Base-by-base conservation (phyloP, 768 basidiomycete species). In the Rhodotorula diobovata region DNA sequence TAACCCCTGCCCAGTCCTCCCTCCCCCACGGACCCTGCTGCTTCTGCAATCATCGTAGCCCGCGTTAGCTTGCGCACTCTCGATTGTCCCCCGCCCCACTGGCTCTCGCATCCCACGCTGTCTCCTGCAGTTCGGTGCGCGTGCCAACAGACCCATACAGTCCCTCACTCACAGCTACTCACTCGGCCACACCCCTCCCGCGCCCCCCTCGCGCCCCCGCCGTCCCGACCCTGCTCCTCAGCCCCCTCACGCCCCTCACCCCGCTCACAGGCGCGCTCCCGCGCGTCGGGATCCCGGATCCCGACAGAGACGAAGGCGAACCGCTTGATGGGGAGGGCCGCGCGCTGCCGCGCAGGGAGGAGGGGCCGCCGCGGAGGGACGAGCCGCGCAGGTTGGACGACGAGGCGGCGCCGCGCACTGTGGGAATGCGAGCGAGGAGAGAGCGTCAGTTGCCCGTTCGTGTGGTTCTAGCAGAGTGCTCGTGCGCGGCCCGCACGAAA, bases 241-340 rank as follows among this genome's bases (percentile, higher is more conserved):
- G n/a, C 30, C 73, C 73, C 20, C 69, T 21, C 35, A 67, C 66
- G 14, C 69, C 69, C 45, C 73, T 53, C 46, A 71, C 70, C 4
- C 73, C 73, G 14, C 66, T 68, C 6, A 74, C 73, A 7, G 34
- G 34, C 11, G 58, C 73, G 9, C 39, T 48, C 4, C 65, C 66
- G 23, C 64, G 43, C 23, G 59, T 63, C 30, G 62, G 66, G 67
- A 70, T 68, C 20, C 71, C 71, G 3, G 69, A 70, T n/a, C n/a
- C n/a, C 5, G 51, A 23, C 1, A 10, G 25, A n/a, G 46, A n/a
- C 25, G 68, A 53, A 14, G 58, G 45, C 30, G 59, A 30, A 0
- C 45, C 5, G 28, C 35, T 35, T 32, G 57, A 37, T 6, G 51
- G 3, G 9, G 25, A 21, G 18, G 30, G 30, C 50, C 48, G 28